phyloP scores from a whole-genome alignment of 2,329 filamentous ascomycete genomes.

The Colletotrichum sojae region DNA sequence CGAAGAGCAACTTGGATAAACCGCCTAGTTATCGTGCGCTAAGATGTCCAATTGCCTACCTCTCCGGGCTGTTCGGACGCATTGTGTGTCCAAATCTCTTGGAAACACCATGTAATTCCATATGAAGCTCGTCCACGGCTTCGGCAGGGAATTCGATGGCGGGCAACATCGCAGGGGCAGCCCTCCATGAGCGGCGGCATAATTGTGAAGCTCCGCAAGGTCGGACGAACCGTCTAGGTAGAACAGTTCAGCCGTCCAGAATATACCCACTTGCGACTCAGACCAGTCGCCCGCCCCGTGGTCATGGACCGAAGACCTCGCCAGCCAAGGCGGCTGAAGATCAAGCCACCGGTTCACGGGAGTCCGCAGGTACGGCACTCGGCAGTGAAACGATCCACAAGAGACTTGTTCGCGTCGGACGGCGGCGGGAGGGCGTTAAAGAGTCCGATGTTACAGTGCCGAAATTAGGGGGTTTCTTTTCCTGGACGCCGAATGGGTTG shows the following conservation, averaged over 20 bases:
- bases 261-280: constrained; percentile 1
- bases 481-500: neutral
- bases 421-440: constrained; percentile 4
- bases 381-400: constrained; percentile 10
- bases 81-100: no score
- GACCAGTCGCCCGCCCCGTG: neutral
- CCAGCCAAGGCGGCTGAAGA: constrained; percentile 5
- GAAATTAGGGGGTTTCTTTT: constrained; percentile 27
- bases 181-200: neutral
- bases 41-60: no score
- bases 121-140: neutral
- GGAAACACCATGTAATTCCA: no score
- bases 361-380: constrained; percentile 33
- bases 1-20: neutral
- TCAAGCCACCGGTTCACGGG: constrained; percentile 18
- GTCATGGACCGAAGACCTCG: neutral
- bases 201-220: constrained; percentile 3
- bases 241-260: constrained; percentile 13
- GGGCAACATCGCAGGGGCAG: constrained; percentile 9
- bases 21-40: no score
- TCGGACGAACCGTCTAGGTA: constrained; percentile 32
- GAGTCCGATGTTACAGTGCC: constrained; percentile 16
- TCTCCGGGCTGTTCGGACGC: no score
- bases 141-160: neutral
- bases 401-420: constrained; percentile 9